phyloP scores from a whole-genome alignment of 306 rosid genomes.

The Begonia masoniana region DNA sequence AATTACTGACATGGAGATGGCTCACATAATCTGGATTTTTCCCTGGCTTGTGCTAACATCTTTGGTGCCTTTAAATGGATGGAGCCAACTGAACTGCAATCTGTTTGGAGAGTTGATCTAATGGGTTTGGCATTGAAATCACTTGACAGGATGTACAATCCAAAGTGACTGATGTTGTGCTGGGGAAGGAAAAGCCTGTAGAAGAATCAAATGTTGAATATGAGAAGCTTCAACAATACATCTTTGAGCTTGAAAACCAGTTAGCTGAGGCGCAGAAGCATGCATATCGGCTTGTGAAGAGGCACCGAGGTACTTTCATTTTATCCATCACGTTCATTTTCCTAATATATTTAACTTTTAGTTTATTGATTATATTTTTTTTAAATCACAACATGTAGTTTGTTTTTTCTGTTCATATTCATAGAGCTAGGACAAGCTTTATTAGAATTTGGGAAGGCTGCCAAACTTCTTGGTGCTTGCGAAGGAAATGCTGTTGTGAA shows the following conservation, averaged over 20 bases:
- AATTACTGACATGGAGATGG: too few species aligned
- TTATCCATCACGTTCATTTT: constrained; percentile 1
- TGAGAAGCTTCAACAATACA: constrained; percentile 81
- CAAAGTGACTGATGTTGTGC: constrained; percentile 93
- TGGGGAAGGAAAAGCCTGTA: constrained; percentile 96
- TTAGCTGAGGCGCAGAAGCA: constrained; percentile 96
- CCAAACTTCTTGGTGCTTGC: constrained; percentile 80
- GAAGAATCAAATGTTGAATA: constrained; percentile 90
- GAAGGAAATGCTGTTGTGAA: constrained; percentile 82
- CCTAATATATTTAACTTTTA: neutral
- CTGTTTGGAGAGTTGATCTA: too few species aligned
- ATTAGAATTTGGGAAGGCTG: constrained; percentile 92
- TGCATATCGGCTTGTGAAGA: constrained; percentile 94
- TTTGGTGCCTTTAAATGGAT: too few species aligned
- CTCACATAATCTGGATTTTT: too few species aligned
- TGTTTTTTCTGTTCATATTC: neutral
- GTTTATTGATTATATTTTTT: neutral
- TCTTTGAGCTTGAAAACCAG: constrained; percentile 95
- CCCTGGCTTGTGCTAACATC: too few species aligned
- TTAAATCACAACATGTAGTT: neutral
- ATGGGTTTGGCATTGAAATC: too few species aligned
- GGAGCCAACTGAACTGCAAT: too few species aligned
- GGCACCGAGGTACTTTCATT: constrained; percentile 68
- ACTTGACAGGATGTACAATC: constrained; percentile 81
- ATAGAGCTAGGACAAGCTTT: constrained; percentile 92